These are phyloP conservation scores for Lolium rigidum DNA, from an alignment of 176 grass and related monocot genomes.

Conservation along the genomic window DNA sequence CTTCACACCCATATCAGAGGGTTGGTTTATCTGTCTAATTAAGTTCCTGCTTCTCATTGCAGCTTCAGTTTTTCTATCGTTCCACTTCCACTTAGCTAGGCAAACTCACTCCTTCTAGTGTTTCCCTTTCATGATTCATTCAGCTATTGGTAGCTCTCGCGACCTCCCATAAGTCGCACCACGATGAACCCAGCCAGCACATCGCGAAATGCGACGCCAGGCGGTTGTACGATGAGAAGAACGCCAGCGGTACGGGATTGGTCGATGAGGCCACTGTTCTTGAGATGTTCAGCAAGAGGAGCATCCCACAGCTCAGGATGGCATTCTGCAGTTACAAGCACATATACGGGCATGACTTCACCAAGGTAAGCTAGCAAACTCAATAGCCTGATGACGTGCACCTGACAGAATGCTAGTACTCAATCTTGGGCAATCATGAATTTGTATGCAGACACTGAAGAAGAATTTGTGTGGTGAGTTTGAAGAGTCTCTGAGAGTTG, in stretches of 20 bases:
- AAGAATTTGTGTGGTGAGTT: constrained; percentile 60
- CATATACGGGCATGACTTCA: constrained; percentile 90
- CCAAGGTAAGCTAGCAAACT: constrained; percentile 54
- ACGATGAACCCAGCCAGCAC: constrained; percentile 71
- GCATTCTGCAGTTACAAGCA: constrained; percentile 90
- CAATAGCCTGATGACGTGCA: neutral
- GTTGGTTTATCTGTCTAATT: constrained; percentile 30
- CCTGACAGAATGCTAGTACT: neutral
- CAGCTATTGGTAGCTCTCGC: constrained; percentile 86
- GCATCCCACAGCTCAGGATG: constrained; percentile 88
- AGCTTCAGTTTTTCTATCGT: neutral
- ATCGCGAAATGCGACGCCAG: constrained; percentile 95
- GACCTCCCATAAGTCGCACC: constrained; percentile 81
- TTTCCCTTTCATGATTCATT: neutral
- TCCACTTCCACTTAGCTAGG: neutral
- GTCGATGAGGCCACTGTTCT: constrained; percentile 73
- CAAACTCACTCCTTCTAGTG: neutral
- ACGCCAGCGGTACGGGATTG: constrained; percentile 43
- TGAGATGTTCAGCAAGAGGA: constrained; percentile 97
- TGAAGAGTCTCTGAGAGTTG: constrained; percentile 65
- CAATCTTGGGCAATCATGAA: constrained; percentile 12
- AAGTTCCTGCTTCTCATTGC: neutral
- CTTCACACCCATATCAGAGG: constrained; percentile 69
- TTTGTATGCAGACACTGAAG: constrained; percentile 68
- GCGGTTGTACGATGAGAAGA: constrained; percentile 68